These are phyloP conservation scores for Cornus florida DNA, from an alignment of 148 eudicot species.

Conservation along the genomic window DNA sequence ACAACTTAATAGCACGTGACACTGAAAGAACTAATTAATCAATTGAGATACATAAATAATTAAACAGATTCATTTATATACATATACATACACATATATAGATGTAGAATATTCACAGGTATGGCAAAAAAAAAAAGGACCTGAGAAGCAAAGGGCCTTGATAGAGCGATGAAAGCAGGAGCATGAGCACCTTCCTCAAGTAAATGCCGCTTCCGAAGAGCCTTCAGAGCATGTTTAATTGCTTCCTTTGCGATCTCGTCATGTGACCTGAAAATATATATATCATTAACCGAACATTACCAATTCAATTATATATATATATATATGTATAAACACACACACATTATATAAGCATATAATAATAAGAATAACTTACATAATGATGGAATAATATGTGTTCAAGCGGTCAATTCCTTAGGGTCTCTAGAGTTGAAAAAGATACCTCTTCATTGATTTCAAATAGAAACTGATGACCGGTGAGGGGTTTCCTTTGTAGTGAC, in stretches of 20 bases:
- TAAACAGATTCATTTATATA: too few relatives aligned
- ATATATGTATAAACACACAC: neutral
- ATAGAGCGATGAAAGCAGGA: conserved; percentile 65
- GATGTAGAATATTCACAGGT: neutral
- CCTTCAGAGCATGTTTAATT: conserved; percentile 71
- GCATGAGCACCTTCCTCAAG: conserved; percentile 86
- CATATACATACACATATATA: neutral
- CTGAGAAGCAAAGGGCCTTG: conserved; percentile 75
- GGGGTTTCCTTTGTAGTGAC: neutral
- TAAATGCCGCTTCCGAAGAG: conserved; percentile 81
- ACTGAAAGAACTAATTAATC: neutral
- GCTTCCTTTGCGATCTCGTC: conserved; percentile 62
- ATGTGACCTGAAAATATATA: conserved; percentile 38
- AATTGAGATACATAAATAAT: neutral
- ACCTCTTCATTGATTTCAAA: neutral
- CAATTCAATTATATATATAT: neutral
- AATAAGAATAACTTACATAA: conserved; percentile 6
- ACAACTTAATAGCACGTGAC: neutral
- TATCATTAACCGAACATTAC: neutral
- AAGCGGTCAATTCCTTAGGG: conserved; percentile 3
- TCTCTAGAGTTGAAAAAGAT: neutral
- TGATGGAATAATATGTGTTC: conserved; percentile 5
- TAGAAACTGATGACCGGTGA: neutral
- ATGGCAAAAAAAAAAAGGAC: conserved; percentile 26
- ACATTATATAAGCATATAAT: neutral